phyloP scores from a whole-genome alignment of 2,329 filamentous ascomycete genomes.

The Fusarium burgessii region DNA sequence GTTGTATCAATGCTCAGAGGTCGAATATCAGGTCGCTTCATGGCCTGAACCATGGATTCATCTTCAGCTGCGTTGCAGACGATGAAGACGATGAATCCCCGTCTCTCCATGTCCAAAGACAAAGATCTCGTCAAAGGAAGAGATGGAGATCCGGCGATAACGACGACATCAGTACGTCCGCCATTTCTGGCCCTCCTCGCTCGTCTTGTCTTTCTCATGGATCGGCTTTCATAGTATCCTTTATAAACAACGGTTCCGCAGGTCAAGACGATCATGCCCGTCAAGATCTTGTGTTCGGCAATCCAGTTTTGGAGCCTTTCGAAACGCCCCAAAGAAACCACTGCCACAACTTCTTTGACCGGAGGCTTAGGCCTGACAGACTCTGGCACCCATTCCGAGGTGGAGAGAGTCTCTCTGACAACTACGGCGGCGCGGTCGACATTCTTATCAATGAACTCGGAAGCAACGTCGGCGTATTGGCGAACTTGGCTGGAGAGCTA shows the following conservation, averaged over 20 bases:
- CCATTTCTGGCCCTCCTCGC: constrained; percentile 86
- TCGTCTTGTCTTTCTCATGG: constrained; percentile 75
- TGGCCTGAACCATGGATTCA: constrained; percentile 79
- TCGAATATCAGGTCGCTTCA: constrained; percentile 84
- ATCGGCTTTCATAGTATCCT: constrained; percentile 63
- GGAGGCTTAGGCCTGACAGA: constrained; percentile 71
- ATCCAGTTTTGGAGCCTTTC: constrained; percentile 79
- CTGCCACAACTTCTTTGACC: constrained; percentile 49
- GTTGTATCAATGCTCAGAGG: constrained; percentile 86
- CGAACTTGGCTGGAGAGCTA: constrained; percentile 73
- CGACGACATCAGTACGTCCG: constrained; percentile 85
- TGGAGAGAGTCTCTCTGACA: constrained; percentile 76
- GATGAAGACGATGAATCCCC: constrained; percentile 93
- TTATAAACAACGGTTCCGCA: constrained; percentile 73
- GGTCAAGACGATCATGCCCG: constrained; percentile 77
- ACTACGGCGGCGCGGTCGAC: constrained; percentile 80
- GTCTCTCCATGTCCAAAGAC: constrained; percentile 86
- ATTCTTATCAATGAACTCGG: constrained; percentile 83
- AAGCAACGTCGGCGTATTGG: constrained; percentile 77
- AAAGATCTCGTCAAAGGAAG: constrained; percentile 87
- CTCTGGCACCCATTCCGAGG: constrained; percentile 79
- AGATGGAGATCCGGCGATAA: constrained; percentile 88
- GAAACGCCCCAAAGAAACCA: constrained; percentile 52
- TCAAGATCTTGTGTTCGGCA: constrained; percentile 76
- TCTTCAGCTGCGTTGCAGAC: constrained; percentile 89